Base-by-base conservation (phyloP, 2,329 filamentous ascomycete genomes). In the Tolypocladium ovalisporum region DNA sequence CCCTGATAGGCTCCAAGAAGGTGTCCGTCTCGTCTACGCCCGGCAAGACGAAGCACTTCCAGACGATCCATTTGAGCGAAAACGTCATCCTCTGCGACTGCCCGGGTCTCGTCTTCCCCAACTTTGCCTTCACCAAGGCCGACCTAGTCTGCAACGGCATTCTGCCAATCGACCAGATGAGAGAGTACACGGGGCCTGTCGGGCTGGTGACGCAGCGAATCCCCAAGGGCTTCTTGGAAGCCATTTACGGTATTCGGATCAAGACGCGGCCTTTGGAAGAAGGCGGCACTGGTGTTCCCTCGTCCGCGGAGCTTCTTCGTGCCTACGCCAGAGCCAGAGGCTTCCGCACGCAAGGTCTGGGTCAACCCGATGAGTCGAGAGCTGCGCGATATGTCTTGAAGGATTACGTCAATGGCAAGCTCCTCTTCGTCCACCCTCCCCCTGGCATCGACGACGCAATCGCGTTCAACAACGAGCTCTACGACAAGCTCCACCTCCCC, bases 1-100 rank as follows among this genome's bases (percentile, higher is more conserved):
- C 94, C 47, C 82, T 99, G n/a, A 92, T 97, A 58, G 95, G 95
- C 54, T 87, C 94, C 57, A 99, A 97, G 78, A 99, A 97, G 76
- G 94, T 99, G 7, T 97, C 93, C 0, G 95, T 99, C 42, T 99
- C 94, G 19, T 88, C 93, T 17, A 99, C 94, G 1, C 94, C 94
- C 4, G 94, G 94, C 70, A 99, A 99, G 77, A 99, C 94, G 17
- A 99, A 99, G 77, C 94, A 99, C 68, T 99, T 99, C 77, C 94
- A 99, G 73, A 99, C 94, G 1, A 94, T 99, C 59, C 92, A 97
- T 70, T 83, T 99, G 36, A 94, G 89, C 59, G 88, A 94, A 1
- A 84, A 86, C 59, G 90, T 99, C 61, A 82, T 97, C 52, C 83
- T 99, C 8, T 97, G 94, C 73, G 94, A 99, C 85, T 99, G 94